Evolutionary conservation across 768 basidiomycete genomes (phyloP), one percentile per base, ranked within the genome.

Genomic region (Phaffia australis): DNA sequence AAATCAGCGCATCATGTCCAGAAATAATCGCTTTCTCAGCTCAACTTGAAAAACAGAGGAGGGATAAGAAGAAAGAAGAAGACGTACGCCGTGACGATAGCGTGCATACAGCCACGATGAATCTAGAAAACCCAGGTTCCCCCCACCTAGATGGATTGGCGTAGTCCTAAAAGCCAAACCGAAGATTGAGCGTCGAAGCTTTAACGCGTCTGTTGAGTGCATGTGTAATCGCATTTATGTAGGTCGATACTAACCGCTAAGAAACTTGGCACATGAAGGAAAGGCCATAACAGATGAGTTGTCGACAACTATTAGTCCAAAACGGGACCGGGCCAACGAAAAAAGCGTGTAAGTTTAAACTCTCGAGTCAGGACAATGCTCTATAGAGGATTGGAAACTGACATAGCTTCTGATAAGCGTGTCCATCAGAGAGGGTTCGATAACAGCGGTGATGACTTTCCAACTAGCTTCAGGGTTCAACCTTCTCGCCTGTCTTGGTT

Each of bases 121-220:
- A 92, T 14, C 90, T 85, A 50, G 88, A 89, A 73, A 95, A 95
- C 11, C 92, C 92, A 9, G 92, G 89, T 76, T 93, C 90, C 59
- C 86, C 88, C 91, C 92, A 94, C 80, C 92, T 92, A 76, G 84
- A 83, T 60, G 92, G 92, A 70, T 91, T 88, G 51, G 88, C 89
- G 74, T 95, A 95, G 76, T 95, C 91, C 86, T 88, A 70, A 1
- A 64, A 60, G 55, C 48, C 66, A 23, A 66, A 51, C 30, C 59
- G 48, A 61, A 42, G 35, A 70, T 56, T 3, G 9, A 50, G 59
- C 27, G 29, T 56, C n/a, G 58, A 54, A 29, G 27, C 5, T 32
- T 7, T 42, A 4, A 42, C 35, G 35, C 27, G 21, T 14, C 11
- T 29, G 29, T 6, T 11, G 18, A 46, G n/a, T 56, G 23, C 30